Evolutionary conservation across 2,329 filamentous ascomycete species (phyloP), one percentile per base, ranked within the genome.

Genomic region (Aspergillus neoniger): DNA sequence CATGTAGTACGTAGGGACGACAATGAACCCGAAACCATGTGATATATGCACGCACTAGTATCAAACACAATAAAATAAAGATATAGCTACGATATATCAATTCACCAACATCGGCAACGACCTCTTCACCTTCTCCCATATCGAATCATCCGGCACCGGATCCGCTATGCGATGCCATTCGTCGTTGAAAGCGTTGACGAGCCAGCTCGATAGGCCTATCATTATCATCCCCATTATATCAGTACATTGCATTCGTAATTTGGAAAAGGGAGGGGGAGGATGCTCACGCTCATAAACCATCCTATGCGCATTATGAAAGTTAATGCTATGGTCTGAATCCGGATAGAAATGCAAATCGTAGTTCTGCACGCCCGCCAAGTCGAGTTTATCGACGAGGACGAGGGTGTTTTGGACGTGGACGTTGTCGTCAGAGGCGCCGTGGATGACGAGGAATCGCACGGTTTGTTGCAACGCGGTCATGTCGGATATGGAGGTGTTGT

Each of bases 261-360:
- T 28, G 6, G 19, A 48, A 44, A 36, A 5, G 36, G 41, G 53
- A 38, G 36, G 15, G 2, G 5, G 23, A 2, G 25, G 25, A 25
- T 28, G 32, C 92, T 84, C 80, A 96, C 92, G 96, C 67, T 96
- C 90, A 73, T 95, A 98, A 6, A 99, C 93, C 68, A 98, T 91
- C 59, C 81, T 82, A 73, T 96, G 93, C 28, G 91, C 96, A 73
- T 93, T 93, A 74, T 99, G 94, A 74, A 98, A 99, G 72, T 87
- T 92, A 63, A 99, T 99, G 63, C 90, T 86, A 76, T 99, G 95
- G 78, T 99, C 92, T 57, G 91, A 96, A 75, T 99, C 95, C 0
- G 95, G 95, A 78, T 96, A 99, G 58, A 98, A 87, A 75, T 98
- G 94, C 12, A 99, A 87, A 72, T 99, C 95, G 70, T 98, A 99